Evolutionary conservation across 257 asterid species (phyloP).

Genomic region (Solanum ahanhuiri): DNA sequence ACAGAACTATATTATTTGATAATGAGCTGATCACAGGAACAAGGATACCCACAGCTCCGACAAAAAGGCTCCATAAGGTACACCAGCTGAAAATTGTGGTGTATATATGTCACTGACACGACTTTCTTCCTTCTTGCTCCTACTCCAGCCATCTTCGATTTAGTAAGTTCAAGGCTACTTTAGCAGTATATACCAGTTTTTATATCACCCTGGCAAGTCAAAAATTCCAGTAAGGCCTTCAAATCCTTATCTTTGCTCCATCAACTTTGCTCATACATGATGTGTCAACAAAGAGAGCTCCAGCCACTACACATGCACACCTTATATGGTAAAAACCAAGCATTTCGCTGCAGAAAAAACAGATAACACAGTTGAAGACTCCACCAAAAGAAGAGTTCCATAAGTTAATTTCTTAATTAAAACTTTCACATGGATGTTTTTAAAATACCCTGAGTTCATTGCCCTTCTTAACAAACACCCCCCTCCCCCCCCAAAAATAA

Average conservation of each 20-base stretch:
- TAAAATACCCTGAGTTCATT: too few relatives aligned
- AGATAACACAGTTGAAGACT: neutral
- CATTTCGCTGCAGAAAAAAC: conserved; percentile 20
- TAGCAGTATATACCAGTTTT: conserved; percentile 40
- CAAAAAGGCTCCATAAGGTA: neutral
- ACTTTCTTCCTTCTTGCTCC: conserved; percentile 27
- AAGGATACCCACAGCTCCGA: conserved; percentile 20
- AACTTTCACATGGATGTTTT: too few relatives aligned
- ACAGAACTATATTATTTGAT: conserved; percentile 21
- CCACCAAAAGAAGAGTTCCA: neutral
- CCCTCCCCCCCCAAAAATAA: too few relatives aligned
- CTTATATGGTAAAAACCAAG: conserved; percentile 35
- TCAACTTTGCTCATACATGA: conserved; percentile 32
- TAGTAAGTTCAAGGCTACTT: conserved; percentile 29
- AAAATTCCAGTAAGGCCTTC: conserved; percentile 28
- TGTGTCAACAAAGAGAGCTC: conserved; percentile 26
- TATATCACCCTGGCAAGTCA: conserved; percentile 22
- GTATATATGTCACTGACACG: conserved; percentile 24
- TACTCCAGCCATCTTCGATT: conserved; percentile 28
- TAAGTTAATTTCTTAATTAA: neutral
- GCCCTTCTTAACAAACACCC: too few relatives aligned
- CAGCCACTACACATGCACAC: conserved; percentile 21
- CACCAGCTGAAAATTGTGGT: conserved; percentile 30
- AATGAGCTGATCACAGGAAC: conserved; percentile 36
- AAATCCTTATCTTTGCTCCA: conserved; percentile 18